Evolutionary conservation across 129 eudicot species (phyloP), one percentile per base, ranked within the genome.

Genomic region (Ambrosia artemisiifolia): DNA sequence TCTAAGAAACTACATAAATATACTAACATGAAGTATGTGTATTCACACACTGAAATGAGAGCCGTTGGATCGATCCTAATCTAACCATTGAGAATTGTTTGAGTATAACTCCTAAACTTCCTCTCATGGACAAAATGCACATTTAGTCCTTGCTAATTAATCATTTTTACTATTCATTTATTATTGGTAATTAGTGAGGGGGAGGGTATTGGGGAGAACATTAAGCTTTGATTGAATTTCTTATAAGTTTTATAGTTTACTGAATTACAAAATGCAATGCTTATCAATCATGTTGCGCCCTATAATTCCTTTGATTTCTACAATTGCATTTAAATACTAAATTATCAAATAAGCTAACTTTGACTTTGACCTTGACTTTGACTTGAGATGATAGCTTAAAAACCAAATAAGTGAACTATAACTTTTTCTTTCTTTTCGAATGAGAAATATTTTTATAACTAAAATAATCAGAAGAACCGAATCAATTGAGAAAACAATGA

Each of bases 81-180:
- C 82, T 77, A 72, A 83, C 53, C 82, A 76, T 30, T 76, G 59
- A 72, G 51, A 55, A 10, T 81, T 40, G n/a, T 40, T 54, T 72
- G 76, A 70, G 24, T 79, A 79, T 72, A 86, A 83, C 88, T 73
- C 83, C 84, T 73, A 67, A 78, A 56, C 86, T 83, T 76, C 88
- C 79, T 63, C 73, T 66, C 73, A 62, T 63, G 42, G 65, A 67
- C 67, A 63, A 71, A 63, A 40, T 71, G 51, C 61, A 61, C 36
- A 69, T 50, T 35, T 48, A 69, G 76, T 40, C 67, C 65, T 34
- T 71, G 60, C 44, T 48, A 77, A 53, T 63, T 72, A 78, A 71
- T 78, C 68, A 30, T 55, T 66, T 40, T 78, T 16, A 60, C 36
- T 43, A 63, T 53, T 55, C 61, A 78, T 67, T 76, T 33, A 74